phyloP scores from a whole-genome alignment of 2,329 filamentous ascomycete genomes.

The Chalaropsis thielavioides region DNA sequence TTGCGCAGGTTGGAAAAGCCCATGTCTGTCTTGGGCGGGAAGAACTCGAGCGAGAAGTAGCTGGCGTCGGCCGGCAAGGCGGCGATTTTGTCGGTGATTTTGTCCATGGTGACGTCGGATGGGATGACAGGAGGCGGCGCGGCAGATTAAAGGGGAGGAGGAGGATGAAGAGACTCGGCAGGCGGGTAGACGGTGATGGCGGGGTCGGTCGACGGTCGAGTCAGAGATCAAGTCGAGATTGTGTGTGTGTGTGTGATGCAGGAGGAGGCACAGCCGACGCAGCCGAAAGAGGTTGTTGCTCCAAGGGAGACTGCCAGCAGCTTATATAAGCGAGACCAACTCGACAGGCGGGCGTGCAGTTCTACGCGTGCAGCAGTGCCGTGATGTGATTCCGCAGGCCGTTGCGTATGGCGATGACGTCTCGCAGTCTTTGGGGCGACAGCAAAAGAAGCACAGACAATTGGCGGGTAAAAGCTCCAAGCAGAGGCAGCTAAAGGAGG shows the following conservation, averaged over 20 bases:
- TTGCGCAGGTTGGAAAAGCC: slow-evolving; percentile 88
- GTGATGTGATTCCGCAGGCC: not conserved
- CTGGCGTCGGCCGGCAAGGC: slow-evolving; percentile 65
- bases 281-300: not conserved
- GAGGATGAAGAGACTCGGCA: not conserved
- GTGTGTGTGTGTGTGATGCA: too few species aligned
- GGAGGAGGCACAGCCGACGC: too few species aligned
- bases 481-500: not conserved
- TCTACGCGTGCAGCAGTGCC: not conserved
- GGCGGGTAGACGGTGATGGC: not conserved
- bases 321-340: not conserved
- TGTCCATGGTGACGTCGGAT: slow-evolving; percentile 42
- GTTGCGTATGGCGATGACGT: slow-evolving; percentile 2
- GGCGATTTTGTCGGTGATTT: slow-evolving; percentile 90
- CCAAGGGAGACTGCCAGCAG: not conserved
- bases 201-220: too few species aligned
- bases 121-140: not conserved
- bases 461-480: not conserved
- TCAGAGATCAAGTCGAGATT: too few species aligned
- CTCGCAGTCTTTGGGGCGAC: not conserved
- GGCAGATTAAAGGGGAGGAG: not conserved
- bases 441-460: not conserved
- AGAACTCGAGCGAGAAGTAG: slow-evolving; percentile 98
- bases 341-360: not conserved
- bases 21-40: slow-evolving; percentile 93